A percentile compares a stretch with the other conserved stretches of the same genome.
phyloP scores from a whole-genome alignment of 129 eudicot species.

The Tagetes erecta region DNA sequence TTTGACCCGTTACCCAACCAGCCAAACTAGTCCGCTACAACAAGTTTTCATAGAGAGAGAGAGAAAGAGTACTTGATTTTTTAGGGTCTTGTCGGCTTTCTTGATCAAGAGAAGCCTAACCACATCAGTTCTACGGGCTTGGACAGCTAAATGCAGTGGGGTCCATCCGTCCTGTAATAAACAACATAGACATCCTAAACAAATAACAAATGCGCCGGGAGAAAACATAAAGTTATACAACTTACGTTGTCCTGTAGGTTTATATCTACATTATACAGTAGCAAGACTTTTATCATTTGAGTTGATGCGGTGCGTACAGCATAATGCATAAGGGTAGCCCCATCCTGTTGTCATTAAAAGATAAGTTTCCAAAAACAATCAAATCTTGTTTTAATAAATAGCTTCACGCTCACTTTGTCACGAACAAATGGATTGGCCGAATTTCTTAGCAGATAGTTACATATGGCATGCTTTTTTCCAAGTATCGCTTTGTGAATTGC shows the following conservation, averaged over 20 bases:
- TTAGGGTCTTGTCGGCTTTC: constrained; percentile 74
- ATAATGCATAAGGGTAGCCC: constrained; percentile 96
- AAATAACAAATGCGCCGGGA: not conserved
- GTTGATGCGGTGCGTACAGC: constrained; percentile 81
- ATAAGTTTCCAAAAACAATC: not conserved
- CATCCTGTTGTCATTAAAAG: constrained; percentile 52
- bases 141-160: constrained; percentile 93
- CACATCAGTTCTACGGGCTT: constrained; percentile 85
- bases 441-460: constrained; percentile 80
- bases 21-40: not conserved
- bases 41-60: constrained; percentile 12
- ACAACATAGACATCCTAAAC: constrained; percentile 14
- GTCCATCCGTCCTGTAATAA: constrained; percentile 88
- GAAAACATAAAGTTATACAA: constrained; percentile 4
- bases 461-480: constrained; percentile 86
- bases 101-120: constrained; percentile 84
- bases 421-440: constrained; percentile 89
- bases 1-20: not conserved
- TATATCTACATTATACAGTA: constrained; percentile 84
- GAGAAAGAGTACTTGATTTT: constrained; percentile 53
- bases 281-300: constrained; percentile 78
- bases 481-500: constrained; percentile 88
- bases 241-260: constrained; percentile 86
- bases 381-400: not conserved
- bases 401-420: constrained; percentile 62